Evolutionary conservation across 2,329 filamentous ascomycete species (phyloP), one percentile per base, ranked within the genome.

Genomic region (Fonsecaea multimorphosa): DNA sequence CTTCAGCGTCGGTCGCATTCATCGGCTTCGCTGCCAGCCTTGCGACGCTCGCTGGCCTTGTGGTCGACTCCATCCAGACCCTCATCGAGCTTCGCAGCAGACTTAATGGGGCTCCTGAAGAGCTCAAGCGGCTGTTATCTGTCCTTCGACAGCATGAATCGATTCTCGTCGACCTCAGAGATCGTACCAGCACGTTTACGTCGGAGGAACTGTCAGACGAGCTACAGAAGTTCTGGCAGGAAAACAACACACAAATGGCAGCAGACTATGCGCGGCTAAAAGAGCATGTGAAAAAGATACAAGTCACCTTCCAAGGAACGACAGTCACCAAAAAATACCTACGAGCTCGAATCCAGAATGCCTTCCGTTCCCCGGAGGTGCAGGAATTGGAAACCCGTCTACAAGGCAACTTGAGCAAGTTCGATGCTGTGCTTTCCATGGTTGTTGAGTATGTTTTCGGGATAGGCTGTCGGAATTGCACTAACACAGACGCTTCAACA

Each of bases 1-100:
- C 40, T 46, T 46, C 40, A 22, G 40, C 40, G 40, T 22, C 40
- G 8, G 40, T 46, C 22, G 40, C 40, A 8, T 46, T 46, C 19
- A 46, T 46, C 40, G n/a, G 40, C n/a, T 46, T 46, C 40, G 40
- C 40, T 22, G 40, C 40, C 40, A 46, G 40, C 40, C 40, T 46
- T 22, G 19, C 40, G 12, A 46, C 40, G 19, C 19, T 46, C 22
- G 40, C n/a, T 46, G 40, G 40, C n/a, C 40, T 46, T 19, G 40
- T 46, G 19, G n/a, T 46, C 8, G 40, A 46, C 2, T 46, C n/a
- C n/a, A 22, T 46, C 19, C 40, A 46, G 19, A 46, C 40, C n/a
- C 40, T 46, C n/a, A 22, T n/a, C n/a, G 40, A 46, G 40, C 40
- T 46, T 46, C 19, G 40, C 19, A 7, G 40, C 19, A 19, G 40